Evolutionary conservation across 1,284 basidiomycete genomes (phyloP), one percentile per base, ranked within the genome.

Genomic region (Porodaedalea pini): DNA sequence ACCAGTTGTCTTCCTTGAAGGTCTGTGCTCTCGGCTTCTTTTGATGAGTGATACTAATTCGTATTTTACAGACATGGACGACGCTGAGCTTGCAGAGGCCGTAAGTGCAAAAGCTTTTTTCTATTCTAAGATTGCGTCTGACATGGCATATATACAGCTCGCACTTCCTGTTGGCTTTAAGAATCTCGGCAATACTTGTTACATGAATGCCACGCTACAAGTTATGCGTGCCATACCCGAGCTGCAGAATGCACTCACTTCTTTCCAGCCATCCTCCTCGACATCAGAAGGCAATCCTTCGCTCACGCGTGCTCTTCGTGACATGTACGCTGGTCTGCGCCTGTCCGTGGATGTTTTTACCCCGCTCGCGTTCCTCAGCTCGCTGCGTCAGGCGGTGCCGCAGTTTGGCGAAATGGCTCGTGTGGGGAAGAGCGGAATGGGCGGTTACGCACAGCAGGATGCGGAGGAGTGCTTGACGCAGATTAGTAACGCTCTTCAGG

Each of bases 161-260:
- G 75, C 82, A 11, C 77, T 83, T 64, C 89, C 88, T 4, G 85
- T 88, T 56, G 88, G 89, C 13, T 71, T 88, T 64, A 78, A 74
- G 69, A 86, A 90, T 66, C 74, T 92, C 44, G 93, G 93, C 39
- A 95, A 95, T 69, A 95, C 92, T 0, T 95, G 93, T 67, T 98
- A 98, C 72, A 92, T 98, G 85, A 98, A 98, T 68, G 87, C 96
- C 4, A 94, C 92, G 0, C 77, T 99, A 1, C 96, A 99, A 74
- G 89, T 92, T 13, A 79, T 99, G 62, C 87, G 93, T 17, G 85
- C 89, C 2, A 90, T 99, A 55, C 94, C 94, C 0, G 93, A 98
- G 67, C 79, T 99, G 1, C 87, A 90, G 64, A 70, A 75, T 1
- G 86, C 90, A 1, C 76, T 96, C 19, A 71, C 70, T 61, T 71